phyloP scores from a whole-genome alignment of 164 flowering plant genomes.

The Protea cynaroides region DNA sequence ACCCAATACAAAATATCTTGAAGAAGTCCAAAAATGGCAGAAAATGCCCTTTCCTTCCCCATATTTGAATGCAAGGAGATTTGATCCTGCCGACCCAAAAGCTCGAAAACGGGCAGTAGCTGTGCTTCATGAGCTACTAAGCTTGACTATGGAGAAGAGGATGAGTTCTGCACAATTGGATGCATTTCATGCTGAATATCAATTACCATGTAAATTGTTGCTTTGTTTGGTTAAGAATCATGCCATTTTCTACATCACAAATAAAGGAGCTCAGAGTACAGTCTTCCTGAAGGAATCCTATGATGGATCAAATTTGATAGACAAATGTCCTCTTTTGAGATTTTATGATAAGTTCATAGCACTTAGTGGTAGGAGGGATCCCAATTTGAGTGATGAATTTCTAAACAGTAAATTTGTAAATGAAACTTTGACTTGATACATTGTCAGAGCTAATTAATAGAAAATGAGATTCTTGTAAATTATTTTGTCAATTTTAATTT shows the following conservation, averaged over 20 bases:
- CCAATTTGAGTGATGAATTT: constrained; percentile 5
- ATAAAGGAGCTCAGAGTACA: constrained; percentile 77
- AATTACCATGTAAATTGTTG: constrained; percentile 64
- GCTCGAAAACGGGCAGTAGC: constrained; percentile 80
- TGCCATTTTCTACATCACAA: constrained; percentile 87
- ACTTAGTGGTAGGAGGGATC: constrained; percentile 59
- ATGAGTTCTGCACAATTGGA: constrained; percentile 75
- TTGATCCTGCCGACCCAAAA: constrained; percentile 60
- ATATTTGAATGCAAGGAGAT: constrained; percentile 78
- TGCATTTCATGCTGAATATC: constrained; percentile 66
- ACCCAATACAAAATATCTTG: constrained; percentile 65
- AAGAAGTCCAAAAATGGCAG: constrained; percentile 85
- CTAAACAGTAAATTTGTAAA: background rate
- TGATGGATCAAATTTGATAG: constrained; percentile 52
- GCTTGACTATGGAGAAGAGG: constrained; percentile 87
- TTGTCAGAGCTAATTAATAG: background rate
- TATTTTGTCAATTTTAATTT: background rate
- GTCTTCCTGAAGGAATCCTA: constrained; percentile 94
- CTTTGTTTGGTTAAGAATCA: constrained; percentile 86
- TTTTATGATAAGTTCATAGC: constrained; percentile 62
- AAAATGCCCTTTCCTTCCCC: constrained; percentile 92
- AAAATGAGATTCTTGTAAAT: background rate
- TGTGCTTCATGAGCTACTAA: constrained; percentile 90
- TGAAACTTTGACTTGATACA: background rate
- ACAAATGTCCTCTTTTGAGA: constrained; percentile 65